Conservation (phyloP, 2,329 filamentous ascomycete species). For the Fusarium sp. region DNA sequence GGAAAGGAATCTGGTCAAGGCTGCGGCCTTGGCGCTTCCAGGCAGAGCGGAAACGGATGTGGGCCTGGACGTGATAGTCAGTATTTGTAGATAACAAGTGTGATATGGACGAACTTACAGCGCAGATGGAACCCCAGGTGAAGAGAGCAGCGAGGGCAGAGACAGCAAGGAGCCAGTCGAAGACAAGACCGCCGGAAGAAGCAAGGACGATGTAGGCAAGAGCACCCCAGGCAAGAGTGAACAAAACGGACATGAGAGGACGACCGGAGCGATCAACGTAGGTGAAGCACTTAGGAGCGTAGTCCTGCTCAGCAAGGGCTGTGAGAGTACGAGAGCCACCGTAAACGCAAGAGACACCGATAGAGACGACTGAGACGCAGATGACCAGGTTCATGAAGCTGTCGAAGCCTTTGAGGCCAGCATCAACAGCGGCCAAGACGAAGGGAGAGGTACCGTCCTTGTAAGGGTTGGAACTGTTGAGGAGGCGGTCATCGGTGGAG, state of each 20-base stretch:
- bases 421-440: conserved; percentile 63
- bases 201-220: conserved; percentile 62
- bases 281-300: conserved; percentile 65
- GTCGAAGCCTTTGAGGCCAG: conserved; percentile 61
- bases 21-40: conserved; percentile 69
- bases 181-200: conserved; percentile 63
- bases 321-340: conserved; percentile 67
- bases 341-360: conserved; percentile 67
- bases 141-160: conserved; percentile 73
- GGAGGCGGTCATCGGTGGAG: conserved; percentile 58
- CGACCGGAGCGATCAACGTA: conserved; percentile 67
- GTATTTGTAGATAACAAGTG: accelerated
- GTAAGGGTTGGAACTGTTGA: conserved; percentile 50
- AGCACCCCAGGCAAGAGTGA: conserved; percentile 60
- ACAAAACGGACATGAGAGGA: conserved; percentile 60
- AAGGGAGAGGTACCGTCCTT: conserved; percentile 61
- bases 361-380: conserved; percentile 65
- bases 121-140: conserved; percentile 75
- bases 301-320: conserved; percentile 67
- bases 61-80: conserved; percentile 44
- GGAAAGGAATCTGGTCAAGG: conserved; percentile 74
- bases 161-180: conserved; percentile 74
- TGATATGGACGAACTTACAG: neutral
- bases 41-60: conserved; percentile 75
- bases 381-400: conserved; percentile 67